Conservation (phyloP, 495 filamentous ascomycete genomes). For the Neurospora tetraspora region DNA sequence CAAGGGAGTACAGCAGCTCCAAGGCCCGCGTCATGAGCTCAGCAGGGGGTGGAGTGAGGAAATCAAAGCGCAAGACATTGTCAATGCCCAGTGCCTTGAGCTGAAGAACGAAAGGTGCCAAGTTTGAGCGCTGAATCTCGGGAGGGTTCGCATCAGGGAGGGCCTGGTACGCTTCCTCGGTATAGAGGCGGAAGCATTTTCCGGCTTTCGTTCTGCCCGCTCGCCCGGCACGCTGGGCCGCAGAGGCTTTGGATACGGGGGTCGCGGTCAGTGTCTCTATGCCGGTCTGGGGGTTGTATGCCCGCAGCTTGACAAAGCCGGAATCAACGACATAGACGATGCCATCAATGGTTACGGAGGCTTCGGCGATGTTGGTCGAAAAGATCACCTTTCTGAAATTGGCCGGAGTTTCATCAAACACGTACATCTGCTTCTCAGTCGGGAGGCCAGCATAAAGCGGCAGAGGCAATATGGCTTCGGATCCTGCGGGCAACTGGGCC, state of each 20-base stretch:
- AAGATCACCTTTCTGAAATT: conserved; percentile 87
- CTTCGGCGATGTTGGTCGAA: conserved; percentile 94
- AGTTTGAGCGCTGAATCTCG: conserved; percentile 88
- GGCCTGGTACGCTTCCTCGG: conserved; percentile 58
- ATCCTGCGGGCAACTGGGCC: conserved; percentile 59
- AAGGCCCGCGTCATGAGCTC: conserved; percentile 81
- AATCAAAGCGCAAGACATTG: conserved; percentile 87
- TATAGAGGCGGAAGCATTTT: conserved; percentile 92
- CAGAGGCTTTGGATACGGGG: conserved; percentile 84
- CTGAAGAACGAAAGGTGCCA: conserved; percentile 84
- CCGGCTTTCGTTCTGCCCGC: conserved; percentile 87
- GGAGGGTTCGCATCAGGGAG: conserved; percentile 72
- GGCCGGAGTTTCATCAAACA: conserved; percentile 80
- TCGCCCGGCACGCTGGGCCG: conserved; percentile 83
- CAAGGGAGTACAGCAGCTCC: conserved; percentile 82
- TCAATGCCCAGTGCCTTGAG: conserved; percentile 95
- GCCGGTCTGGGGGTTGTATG: conserved; percentile 78
- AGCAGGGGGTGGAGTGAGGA: conserved; percentile 77
- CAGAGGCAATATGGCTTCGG: conserved; percentile 59
- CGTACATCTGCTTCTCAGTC: conserved; percentile 82
- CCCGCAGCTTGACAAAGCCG: conserved; percentile 84
- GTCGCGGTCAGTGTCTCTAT: conserved; percentile 86
- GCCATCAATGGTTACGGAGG: conserved; percentile 86
- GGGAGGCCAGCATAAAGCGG: conserved; percentile 86
- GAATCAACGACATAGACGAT: conserved; percentile 89